Percentiles rank a stretch among this genome's conserved stretches.
These are phyloP conservation scores for Trapa bicornis DNA, from an alignment of 345 rosid species.

Conservation along the genomic window DNA sequence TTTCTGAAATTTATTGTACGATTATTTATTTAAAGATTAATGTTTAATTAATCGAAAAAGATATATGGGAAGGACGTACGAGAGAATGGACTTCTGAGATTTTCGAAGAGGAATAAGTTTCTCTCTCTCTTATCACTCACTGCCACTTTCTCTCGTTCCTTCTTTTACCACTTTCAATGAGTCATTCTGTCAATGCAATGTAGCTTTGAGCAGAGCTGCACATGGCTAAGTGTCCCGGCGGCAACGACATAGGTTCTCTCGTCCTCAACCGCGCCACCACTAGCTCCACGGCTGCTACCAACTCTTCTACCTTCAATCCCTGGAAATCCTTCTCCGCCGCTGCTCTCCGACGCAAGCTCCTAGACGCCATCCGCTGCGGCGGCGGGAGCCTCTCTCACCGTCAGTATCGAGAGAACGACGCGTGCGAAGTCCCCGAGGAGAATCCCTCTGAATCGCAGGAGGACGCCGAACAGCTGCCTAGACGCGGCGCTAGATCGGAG, in stretches of 20 bases:
- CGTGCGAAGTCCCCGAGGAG: constrained; percentile 4
- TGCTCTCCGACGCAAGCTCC: constrained; percentile 52
- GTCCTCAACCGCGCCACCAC: constrained; percentile 38
- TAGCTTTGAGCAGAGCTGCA: constrained; percentile 6
- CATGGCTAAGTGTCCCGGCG: constrained; percentile 68
- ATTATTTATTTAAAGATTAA: no score
- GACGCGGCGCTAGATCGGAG: constrained; percentile 38
- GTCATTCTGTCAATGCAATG: constrained; percentile 8
- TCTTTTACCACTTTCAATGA: not conserved
- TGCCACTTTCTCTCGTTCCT: not conserved
- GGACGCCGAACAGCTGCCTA: not conserved
- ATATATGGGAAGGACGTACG: no score
- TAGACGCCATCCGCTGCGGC: constrained; percentile 75
- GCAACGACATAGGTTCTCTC: constrained; percentile 60
- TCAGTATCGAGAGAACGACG: constrained; percentile 8
- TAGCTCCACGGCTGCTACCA: not conserved
- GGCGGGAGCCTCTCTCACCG: constrained; percentile 33
- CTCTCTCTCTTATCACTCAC: no score
- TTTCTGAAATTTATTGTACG: no score
- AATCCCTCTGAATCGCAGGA: not conserved
- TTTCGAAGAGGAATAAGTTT: not conserved
- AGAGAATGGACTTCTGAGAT: not conserved
- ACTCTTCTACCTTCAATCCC: constrained; percentile 29
- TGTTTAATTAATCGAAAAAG: no score
- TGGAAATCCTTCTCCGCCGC: constrained; percentile 57